phyloP scores from a whole-genome alignment of 495 filamentous ascomycete species.

The Pyrenula massariospora region DNA sequence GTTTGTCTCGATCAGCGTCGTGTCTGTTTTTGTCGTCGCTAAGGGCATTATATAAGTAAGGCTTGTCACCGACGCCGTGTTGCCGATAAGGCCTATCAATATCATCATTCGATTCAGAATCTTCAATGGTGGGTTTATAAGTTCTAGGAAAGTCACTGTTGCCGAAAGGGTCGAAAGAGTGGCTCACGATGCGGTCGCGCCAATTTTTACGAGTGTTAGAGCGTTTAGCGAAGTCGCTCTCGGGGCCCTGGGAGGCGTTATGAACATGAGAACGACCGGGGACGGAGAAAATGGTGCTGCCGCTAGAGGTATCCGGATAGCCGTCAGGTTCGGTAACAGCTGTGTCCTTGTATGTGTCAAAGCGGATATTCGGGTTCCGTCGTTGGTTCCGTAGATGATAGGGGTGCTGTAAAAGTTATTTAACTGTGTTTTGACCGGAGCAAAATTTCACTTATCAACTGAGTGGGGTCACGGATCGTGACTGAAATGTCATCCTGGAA shows the following conservation, averaged over 20 bases:
- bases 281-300: too few species aligned
- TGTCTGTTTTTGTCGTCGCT: neutral
- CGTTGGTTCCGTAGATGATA: neutral
- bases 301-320: too few species aligned
- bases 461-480: neutral
- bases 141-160: neutral
- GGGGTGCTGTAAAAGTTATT: neutral
- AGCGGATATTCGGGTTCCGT: neutral
- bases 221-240: too few species aligned
- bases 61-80: neutral
- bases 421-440: neutral
- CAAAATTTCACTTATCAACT: neutral
- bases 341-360: neutral
- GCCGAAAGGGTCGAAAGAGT: neutral
- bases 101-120: neutral
- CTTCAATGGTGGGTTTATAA: neutral
- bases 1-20: neutral
- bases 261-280: neutral
- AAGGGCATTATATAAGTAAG: neutral
- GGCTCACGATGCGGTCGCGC: neutral
- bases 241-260: neutral
- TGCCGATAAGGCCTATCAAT: neutral
- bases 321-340: neutral
- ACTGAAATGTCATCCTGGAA: neutral
- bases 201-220: too few species aligned